Base-by-base conservation (phyloP, 352 stramenopile genomes). In the Peronospora farinosa region DNA sequence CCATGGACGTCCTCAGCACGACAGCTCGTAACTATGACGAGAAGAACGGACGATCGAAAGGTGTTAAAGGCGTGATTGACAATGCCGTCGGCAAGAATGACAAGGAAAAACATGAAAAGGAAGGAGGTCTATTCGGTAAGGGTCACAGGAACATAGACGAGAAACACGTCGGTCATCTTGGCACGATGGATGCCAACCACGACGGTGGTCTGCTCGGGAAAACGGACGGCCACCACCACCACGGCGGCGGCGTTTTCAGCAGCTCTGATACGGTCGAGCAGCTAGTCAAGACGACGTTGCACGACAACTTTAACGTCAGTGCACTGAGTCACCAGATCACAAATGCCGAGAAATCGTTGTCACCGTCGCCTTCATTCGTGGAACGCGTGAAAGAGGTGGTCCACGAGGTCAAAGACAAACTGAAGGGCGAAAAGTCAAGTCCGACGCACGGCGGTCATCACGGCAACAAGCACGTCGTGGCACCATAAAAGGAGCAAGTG, bases 301-400 rank as follows among this genome's bases (percentile, higher is more conserved):
- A 40, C 8, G 38, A 38, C 25, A 56, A 40, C 39, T 63, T 67
- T 35, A 43, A 38, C 27, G 56, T 63, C 21, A 46, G 40, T 36
- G 44, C 48, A 11, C 40, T 67, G 19, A 56, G 50, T 30, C 54
- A 42, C 16, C 59, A 67, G 27, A 41, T 41, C 8, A 41, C 37
- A 16, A 63, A 57, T 10, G 43, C 59, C 0, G 16, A 27, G 0
- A 51, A 55, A 0, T 55, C 62, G 40, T 56, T 60, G 16, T 47
- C 53, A 10, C 11, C 54, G 8, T 51, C 48, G 5, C 49, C 49
- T 1, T 63, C 59, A 9, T 16, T 63, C 10, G 40, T 45, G 13
- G 59, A 67, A 27, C 53, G 59, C 7, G 59, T 46, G 12, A 67
- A 51, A 19, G 43, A 63, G 8, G 33, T 37, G 5, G 42, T 67